These are phyloP conservation scores for Raphanus raphanistrum DNA, from an alignment of 345 rosid genomes.

Conservation along the genomic window DNA sequence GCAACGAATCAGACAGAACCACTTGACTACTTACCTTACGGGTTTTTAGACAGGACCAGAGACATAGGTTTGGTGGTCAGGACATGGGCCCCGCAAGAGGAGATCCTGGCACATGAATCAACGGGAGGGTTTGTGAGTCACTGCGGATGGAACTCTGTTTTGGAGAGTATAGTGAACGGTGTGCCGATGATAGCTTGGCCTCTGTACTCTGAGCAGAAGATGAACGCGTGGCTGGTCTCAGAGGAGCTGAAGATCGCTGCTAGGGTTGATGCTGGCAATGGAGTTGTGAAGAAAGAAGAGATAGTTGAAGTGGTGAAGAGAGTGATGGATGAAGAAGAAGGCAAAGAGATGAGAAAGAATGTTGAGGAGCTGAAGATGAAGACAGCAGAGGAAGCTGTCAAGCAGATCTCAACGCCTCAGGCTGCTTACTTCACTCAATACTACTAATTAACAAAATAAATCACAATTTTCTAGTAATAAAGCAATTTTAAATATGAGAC, in stretches of 20 bases:
- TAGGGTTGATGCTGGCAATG: constrained; percentile 21
- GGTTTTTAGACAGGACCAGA: constrained; percentile 42
- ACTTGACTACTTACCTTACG: constrained; percentile 42
- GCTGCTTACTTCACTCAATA: not conserved
- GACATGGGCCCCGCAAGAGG: constrained; percentile 53
- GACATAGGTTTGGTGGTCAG: constrained; percentile 40
- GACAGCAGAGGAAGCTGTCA: constrained; percentile 42
- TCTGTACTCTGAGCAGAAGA: constrained; percentile 53
- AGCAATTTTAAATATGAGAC: not conserved
- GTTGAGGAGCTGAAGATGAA: constrained; percentile 37
- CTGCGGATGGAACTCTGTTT: constrained; percentile 59
- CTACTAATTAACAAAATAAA: not conserved
- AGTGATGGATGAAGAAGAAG: constrained; percentile 48
- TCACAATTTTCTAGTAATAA: not conserved
- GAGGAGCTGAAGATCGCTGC: constrained; percentile 49
- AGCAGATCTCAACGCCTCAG: not conserved
- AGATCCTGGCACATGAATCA: constrained; percentile 48
- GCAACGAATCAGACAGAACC: constrained; percentile 2
- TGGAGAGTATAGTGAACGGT: constrained; percentile 52
- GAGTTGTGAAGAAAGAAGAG: constrained; percentile 42
- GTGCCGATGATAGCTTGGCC: constrained; percentile 67
- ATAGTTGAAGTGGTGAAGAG: constrained; percentile 44
- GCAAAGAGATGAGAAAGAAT: constrained; percentile 35
- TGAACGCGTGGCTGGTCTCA: constrained; percentile 50
- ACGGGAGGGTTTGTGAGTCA: constrained; percentile 54